Percentiles rank a stretch among this genome's conserved stretches.
These are phyloP conservation scores for Crithidia expoeki DNA, from an alignment of 208 protist genomes.

Conservation along the genomic window DNA sequence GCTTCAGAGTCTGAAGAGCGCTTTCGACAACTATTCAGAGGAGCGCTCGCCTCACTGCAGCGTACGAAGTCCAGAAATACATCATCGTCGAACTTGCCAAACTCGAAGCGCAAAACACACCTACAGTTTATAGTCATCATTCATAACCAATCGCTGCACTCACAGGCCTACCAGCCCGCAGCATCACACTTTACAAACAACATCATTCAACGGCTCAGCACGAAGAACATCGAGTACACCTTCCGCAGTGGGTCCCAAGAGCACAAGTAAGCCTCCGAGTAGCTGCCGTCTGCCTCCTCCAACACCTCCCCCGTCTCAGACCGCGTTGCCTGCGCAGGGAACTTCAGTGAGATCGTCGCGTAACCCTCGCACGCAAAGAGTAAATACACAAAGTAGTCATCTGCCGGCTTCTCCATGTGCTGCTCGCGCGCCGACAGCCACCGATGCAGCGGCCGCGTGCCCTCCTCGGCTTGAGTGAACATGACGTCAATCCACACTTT, in stretches of 20 bases:
- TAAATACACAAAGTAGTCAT: constrained; percentile 76
- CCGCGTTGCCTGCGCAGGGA: constrained; percentile 52
- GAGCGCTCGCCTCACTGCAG: too few species aligned
- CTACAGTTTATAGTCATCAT: too few species aligned
- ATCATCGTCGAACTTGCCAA: too few species aligned
- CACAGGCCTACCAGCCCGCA: too few species aligned
- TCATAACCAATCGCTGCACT: too few species aligned
- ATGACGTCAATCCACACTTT: constrained; percentile 85
- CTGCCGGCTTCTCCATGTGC: constrained; percentile 55
- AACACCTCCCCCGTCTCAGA: constrained; percentile 37
- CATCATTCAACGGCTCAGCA: constrained; percentile 52
- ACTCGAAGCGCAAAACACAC: too few species aligned
- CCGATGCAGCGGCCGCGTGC: constrained; percentile 74
- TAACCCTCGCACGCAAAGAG: constrained; percentile 89
- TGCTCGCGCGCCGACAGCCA: constrained; percentile 87
- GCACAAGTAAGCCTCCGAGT: constrained; percentile 48
- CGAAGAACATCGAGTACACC: constrained; percentile 81
- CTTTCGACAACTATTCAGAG: too few species aligned
- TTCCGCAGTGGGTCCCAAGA: constrained; percentile 71
- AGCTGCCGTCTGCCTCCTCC: constrained; percentile 31
- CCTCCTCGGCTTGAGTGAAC: constrained; percentile 61
- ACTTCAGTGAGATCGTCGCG: constrained; percentile 77
- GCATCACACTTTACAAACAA: too few species aligned
- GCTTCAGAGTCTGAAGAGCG: too few species aligned
- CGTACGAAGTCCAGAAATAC: too few species aligned